These are phyloP conservation scores for Helminthosporium solani DNA, from an alignment of 2,329 filamentous ascomycete genomes.

Conservation along the genomic window DNA sequence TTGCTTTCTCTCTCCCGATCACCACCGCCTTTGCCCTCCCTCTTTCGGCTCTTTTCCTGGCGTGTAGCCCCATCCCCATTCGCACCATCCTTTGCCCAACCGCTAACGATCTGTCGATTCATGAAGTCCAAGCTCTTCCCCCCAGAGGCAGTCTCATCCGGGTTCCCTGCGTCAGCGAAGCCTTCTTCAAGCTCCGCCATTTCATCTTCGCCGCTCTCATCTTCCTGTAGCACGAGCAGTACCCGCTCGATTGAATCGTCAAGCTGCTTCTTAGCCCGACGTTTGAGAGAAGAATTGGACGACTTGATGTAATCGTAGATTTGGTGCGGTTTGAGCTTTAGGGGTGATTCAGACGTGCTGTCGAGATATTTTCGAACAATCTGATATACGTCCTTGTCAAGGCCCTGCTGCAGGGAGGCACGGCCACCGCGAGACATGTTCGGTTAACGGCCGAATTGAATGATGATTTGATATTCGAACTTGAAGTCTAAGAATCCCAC, in stretches of 20 bases:
- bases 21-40: constrained; percentile 54
- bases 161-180: constrained; percentile 25
- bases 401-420: constrained; percentile 37
- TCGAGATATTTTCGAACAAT: constrained; percentile 76
- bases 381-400: constrained; percentile 65
- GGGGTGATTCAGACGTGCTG: constrained; percentile 52
- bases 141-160: constrained; percentile 13
- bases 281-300: constrained; percentile 83
- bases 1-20: constrained; percentile 73
- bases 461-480: too few relatives aligned
- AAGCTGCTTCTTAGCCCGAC: constrained; percentile 76
- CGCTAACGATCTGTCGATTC: constrained; percentile 64
- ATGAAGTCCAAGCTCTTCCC: constrained; percentile 55
- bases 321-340: constrained; percentile 57
- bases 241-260: constrained; percentile 86
- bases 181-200: constrained; percentile 50
- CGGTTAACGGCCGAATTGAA: too few relatives aligned
- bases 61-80: constrained; percentile 16
- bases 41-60: constrained; percentile 46
- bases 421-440: constrained; percentile 32
- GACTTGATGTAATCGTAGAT: constrained; percentile 79
- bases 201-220: constrained; percentile 59
- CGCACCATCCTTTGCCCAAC: constrained; percentile 49
- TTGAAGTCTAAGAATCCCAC: too few relatives aligned
- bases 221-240: constrained; percentile 67